A percentile compares a stretch with the other conserved stretches of the same genome.
phyloP scores from a whole-genome alignment of 768 basidiomycete species.

The Pholiota microspora region DNA sequence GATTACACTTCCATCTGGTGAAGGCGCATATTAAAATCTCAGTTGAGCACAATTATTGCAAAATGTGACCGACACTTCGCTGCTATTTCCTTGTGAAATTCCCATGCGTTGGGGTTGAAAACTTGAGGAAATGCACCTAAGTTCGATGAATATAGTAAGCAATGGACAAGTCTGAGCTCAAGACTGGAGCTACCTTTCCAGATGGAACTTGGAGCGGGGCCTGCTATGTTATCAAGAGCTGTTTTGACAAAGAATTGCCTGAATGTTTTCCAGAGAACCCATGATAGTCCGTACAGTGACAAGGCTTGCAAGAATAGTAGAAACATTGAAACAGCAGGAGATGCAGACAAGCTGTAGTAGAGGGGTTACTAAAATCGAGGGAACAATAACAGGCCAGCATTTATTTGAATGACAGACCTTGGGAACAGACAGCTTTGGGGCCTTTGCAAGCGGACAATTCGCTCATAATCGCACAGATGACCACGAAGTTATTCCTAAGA shows the following conservation, averaged over 20 bases:
- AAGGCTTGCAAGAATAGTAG: slow-evolving; percentile 4
- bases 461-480: background rate
- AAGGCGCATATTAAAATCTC: background rate
- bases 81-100: slow-evolving; percentile 32
- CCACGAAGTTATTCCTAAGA: background rate
- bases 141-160: background rate
- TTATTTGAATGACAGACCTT: too few species aligned
- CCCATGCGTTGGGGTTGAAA: slow-evolving; percentile 32
- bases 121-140: slow-evolving; percentile 35
- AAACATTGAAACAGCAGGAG: background rate
- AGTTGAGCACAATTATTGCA: too few species aligned
- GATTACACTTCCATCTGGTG: slow-evolving; percentile 30
- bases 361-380: too few species aligned
- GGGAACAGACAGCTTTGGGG: too few species aligned
- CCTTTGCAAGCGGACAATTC: too few species aligned
- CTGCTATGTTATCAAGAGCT: slow-evolving; percentile 37
- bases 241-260: slow-evolving; percentile 17
- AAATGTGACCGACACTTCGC: slow-evolving; percentile 30
- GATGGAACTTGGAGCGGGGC: slow-evolving; percentile 32
- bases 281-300: slow-evolving; percentile 13
- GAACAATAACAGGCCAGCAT: too few species aligned
- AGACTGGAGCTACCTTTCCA: slow-evolving; percentile 27
- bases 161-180: background rate
- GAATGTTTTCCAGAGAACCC: slow-evolving; percentile 20
- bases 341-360: background rate